Evolutionary conservation across 2,329 filamentous ascomycete species (phyloP).

Genomic region (Fusarium xylarioides): DNA sequence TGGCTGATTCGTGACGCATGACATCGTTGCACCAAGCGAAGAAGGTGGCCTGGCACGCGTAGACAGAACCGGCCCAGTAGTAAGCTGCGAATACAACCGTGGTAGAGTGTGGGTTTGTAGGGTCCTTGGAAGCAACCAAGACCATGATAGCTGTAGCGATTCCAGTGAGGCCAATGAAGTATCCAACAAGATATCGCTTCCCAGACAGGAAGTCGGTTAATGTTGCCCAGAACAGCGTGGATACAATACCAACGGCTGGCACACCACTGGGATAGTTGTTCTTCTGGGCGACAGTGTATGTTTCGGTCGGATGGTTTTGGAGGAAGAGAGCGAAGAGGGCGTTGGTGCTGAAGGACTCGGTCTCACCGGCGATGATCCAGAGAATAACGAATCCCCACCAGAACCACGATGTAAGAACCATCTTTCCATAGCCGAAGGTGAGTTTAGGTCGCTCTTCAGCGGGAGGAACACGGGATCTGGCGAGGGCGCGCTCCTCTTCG

Average conservation of each 20-base stretch:
- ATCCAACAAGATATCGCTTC: slow-evolving; percentile 71
- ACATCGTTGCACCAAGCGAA: slow-evolving; percentile 81
- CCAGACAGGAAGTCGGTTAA: slow-evolving; percentile 72
- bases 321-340: slow-evolving; percentile 62
- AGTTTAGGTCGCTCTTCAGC: slow-evolving; percentile 55
- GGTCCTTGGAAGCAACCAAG: slow-evolving; percentile 58
- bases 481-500: slow-evolving; percentile 56
- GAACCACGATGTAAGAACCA: slow-evolving; percentile 67
- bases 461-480: slow-evolving; percentile 52
- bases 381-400: slow-evolving; percentile 73
- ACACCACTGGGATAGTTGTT: slow-evolving; percentile 68
- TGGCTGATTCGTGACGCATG: slow-evolving; percentile 69
- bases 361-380: slow-evolving; percentile 76
- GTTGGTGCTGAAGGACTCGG: slow-evolving; percentile 75
- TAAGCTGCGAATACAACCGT: slow-evolving; percentile 70
- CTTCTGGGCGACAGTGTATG: slow-evolving; percentile 58
- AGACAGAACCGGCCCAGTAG: slow-evolving; percentile 75
- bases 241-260: slow-evolving; percentile 64
- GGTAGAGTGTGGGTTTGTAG: slow-evolving; percentile 53
- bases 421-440: slow-evolving; percentile 60
- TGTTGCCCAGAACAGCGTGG: slow-evolving; percentile 74
- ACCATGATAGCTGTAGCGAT: slow-evolving; percentile 71
- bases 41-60: slow-evolving; percentile 78
- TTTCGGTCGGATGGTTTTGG: slow-evolving; percentile 55
- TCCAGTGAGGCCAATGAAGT: slow-evolving; percentile 73